Conservation (phyloP, 1,139 yeast genomes). For the Diutina siamensis region DNA sequence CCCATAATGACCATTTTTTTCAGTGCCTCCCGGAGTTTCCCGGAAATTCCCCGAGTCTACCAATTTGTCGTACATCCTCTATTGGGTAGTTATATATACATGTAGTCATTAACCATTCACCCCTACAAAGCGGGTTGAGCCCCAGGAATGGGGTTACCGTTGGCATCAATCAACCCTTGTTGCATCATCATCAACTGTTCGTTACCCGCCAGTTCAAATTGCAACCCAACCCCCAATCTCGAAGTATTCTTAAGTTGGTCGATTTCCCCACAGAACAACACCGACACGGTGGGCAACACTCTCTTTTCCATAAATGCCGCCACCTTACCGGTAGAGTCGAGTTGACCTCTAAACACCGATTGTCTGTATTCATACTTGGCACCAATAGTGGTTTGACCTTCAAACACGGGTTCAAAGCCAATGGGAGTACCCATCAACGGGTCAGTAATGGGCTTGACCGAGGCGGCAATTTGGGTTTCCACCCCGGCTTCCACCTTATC, state of each 20-base stretch:
- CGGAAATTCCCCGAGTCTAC: too few species aligned
- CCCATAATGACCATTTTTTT: too few species aligned
- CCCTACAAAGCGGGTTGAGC: conserved; percentile 34
- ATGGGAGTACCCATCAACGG: conserved; percentile 75
- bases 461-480: conserved; percentile 78
- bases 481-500: conserved; percentile 95
- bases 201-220: conserved; percentile 89
- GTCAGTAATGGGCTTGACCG: conserved; percentile 69
- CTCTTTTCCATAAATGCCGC: conserved; percentile 87
- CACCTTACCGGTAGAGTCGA: conserved; percentile 87
- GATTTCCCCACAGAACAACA: conserved; percentile 80
- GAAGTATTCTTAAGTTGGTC: conserved; percentile 82
- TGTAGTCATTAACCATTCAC: conserved; percentile 9
- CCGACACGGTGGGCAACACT: conserved; percentile 81
- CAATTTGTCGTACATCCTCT: neutral
- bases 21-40: too few species aligned
- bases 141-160: conserved; percentile 77
- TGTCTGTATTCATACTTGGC: conserved; percentile 98
- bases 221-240: conserved; percentile 86
- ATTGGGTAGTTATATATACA: conserved; percentile 10
- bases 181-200: conserved; percentile 72
- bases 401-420: conserved; percentile 70
- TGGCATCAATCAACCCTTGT: conserved; percentile 69
- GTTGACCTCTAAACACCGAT: conserved; percentile 89
- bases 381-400: conserved; percentile 89